These are phyloP conservation scores for Mortierella sp. DNA, from an alignment of 371 early-diverging fungal genomes.

Conservation along the genomic window DNA sequence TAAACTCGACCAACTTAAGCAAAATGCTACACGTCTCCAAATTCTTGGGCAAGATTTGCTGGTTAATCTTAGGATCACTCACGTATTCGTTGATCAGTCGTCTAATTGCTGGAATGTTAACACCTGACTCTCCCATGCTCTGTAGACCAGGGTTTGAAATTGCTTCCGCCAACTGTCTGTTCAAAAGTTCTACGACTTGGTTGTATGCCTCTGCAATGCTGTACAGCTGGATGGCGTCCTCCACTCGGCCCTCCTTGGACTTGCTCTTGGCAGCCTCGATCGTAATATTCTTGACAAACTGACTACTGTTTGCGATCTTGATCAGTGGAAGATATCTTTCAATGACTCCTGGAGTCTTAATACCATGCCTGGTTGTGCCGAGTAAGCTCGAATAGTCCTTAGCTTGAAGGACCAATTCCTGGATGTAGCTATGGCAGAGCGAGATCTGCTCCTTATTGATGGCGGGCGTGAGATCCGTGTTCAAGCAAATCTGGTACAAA, in stretches of 20 bases:
- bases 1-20: constrained; percentile 70
- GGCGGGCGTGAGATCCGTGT: constrained; percentile 55
- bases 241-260: constrained; percentile 72
- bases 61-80: constrained; percentile 53
- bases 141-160: constrained; percentile 57
- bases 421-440: constrained; percentile 60
- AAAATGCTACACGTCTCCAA: constrained; percentile 66
- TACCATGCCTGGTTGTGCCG: constrained; percentile 64
- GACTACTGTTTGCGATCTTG: constrained; percentile 65
- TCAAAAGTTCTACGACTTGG: constrained; percentile 80
- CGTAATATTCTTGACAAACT: constrained; percentile 72
- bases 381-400: constrained; percentile 70
- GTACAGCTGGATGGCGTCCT: constrained; percentile 82
- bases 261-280: constrained; percentile 78
- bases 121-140: constrained; percentile 20
- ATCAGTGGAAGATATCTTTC: constrained; percentile 74
- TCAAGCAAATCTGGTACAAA: constrained; percentile 72
- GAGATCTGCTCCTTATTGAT: constrained; percentile 57
- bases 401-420: constrained; percentile 61
- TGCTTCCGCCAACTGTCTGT: constrained; percentile 80
- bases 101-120: constrained; percentile 52
- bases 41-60: constrained; percentile 43
- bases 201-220: constrained; percentile 84
- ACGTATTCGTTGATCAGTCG: constrained; percentile 62
- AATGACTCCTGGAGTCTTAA: constrained; percentile 68